Evolutionary conservation across 306 rosid genomes (phyloP).

Genomic region (Alnus rubra): DNA sequence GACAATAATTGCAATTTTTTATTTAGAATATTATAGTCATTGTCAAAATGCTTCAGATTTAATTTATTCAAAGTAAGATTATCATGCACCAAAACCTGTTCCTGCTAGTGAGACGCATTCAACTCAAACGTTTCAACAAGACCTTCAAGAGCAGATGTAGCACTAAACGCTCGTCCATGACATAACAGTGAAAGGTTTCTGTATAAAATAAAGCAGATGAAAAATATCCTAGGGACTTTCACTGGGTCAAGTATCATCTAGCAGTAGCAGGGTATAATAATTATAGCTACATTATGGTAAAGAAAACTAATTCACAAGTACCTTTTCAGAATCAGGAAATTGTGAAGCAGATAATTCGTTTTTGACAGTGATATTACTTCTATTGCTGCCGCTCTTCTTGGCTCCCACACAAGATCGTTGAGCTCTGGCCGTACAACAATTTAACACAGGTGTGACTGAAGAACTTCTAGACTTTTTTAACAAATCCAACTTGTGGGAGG

Average conservation of each 20-base stretch:
- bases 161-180: not conserved
- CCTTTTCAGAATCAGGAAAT: conserved; percentile 46
- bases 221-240: not conserved
- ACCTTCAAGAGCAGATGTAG: not conserved
- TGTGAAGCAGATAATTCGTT: conserved; percentile 44
- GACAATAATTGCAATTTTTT: not conserved
- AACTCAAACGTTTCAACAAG: not conserved
- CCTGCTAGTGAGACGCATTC: not conserved
- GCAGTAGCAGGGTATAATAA: conserved; percentile 9
- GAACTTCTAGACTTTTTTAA: conserved; percentile 43
- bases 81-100: not conserved
- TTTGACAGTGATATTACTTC: conserved; percentile 34
- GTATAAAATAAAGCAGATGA: not conserved
- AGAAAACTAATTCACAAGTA: conserved; percentile 11
- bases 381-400: conserved; percentile 31
- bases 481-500: conserved; percentile 54
- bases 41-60: not conserved
- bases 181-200: not conserved
- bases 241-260: not conserved
- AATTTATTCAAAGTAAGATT: not conserved
- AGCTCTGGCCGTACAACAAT: conserved; percentile 38
- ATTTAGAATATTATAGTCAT: not conserved
- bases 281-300: conserved; percentile 7
- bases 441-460: conserved; percentile 54
- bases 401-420: conserved; percentile 29